Percentiles rank a stretch among this genome's conserved stretches.
phyloP scores from a whole-genome alignment of 139 green algal species.

The Tetraselmis chui region DNA sequence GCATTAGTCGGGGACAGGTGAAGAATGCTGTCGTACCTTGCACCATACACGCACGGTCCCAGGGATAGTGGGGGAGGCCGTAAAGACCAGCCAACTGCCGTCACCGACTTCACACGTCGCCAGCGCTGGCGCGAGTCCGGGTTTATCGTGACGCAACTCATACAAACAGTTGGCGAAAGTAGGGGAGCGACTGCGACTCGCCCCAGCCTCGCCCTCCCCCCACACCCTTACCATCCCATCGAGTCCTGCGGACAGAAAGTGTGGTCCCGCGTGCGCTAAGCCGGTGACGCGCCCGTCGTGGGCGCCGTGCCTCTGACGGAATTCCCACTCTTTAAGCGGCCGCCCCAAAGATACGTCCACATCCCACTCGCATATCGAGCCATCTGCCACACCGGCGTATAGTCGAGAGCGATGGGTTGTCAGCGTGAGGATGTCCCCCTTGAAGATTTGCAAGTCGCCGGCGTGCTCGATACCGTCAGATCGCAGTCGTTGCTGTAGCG shows the following conservation, averaged over 20 bases:
- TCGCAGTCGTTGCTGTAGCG: too few species aligned
- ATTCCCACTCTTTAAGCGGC: background rate
- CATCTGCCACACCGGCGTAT: background rate
- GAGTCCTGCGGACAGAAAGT: background rate
- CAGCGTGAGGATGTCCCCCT: background rate
- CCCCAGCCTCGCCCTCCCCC: too few species aligned
- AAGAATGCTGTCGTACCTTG: too few species aligned
- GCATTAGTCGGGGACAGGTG: too few species aligned
- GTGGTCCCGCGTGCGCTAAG: background rate
- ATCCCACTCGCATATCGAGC: background rate
- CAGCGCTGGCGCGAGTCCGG: background rate
- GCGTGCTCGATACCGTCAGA: background rate
- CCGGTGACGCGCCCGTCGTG: background rate
- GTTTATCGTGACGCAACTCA: background rate
- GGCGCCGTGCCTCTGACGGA: background rate
- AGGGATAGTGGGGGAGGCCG: too few species aligned
- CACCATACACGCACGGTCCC: background rate
- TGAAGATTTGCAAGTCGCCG: background rate
- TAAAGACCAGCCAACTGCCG: background rate
- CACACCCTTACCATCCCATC: background rate
- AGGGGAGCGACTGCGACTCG: too few species aligned
- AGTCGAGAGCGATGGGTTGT: background rate
- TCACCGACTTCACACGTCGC: background rate
- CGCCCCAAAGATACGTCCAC: background rate
- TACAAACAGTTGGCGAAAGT: too few species aligned